These are phyloP conservation scores for Mycosphaerella sp. DNA, from an alignment of 2,329 filamentous ascomycete genomes.

Conservation along the genomic window DNA sequence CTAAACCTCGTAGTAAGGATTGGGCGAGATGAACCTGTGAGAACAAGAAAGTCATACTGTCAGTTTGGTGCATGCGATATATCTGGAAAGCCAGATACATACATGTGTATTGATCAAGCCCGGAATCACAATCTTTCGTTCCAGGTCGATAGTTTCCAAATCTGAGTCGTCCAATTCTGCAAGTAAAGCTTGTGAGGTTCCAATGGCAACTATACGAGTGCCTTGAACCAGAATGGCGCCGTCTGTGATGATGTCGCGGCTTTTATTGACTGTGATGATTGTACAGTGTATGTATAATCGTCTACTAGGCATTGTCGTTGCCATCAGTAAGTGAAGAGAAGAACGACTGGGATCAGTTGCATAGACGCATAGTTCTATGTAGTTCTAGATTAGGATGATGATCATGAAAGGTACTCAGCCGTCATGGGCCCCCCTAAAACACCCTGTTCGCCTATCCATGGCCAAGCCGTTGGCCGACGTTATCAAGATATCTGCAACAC, in stretches of 20 bases:
- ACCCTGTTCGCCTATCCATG: neutral
- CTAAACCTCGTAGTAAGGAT: conserved; percentile 44
- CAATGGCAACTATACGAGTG: conserved; percentile 41
- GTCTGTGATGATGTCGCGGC: conserved; percentile 43
- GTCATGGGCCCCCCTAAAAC: too few species aligned
- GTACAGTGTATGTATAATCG: conserved; percentile 42
- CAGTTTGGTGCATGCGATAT: too few species aligned
- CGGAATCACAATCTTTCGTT: conserved; percentile 44
- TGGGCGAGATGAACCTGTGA: conserved; percentile 40
- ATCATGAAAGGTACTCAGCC: too few species aligned
- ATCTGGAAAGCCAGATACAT: too few species aligned
- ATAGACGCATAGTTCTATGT: too few species aligned
- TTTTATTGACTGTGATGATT: conserved; percentile 47
- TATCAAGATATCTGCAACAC: neutral
- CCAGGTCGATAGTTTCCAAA: conserved; percentile 32
- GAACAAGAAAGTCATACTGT: too few species aligned
- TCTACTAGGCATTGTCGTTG: neutral
- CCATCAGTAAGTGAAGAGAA: too few species aligned
- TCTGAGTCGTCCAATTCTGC: neutral
- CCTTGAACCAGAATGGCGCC: conserved; percentile 42
- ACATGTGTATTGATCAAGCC: conserved; percentile 49
- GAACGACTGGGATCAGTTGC: too few species aligned
- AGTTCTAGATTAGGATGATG: too few species aligned
- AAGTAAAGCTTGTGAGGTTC: conserved; percentile 35
- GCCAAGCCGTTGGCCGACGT: neutral